Evolutionary conservation across 1,284 basidiomycete species (phyloP), one percentile per base, ranked within the genome.

Genomic region (Cutaneotrichosporon sp.): DNA sequence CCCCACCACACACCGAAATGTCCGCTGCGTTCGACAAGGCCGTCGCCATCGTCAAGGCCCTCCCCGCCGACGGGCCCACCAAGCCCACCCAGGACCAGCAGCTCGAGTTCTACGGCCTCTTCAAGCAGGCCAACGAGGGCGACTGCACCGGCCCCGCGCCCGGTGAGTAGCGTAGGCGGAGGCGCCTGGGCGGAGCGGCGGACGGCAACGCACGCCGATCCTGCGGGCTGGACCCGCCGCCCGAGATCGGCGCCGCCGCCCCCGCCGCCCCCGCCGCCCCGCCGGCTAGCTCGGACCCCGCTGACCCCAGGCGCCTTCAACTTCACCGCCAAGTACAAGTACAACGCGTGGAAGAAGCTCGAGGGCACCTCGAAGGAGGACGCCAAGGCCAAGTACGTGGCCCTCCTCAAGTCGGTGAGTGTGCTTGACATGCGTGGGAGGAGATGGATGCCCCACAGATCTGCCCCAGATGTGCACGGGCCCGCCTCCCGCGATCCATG

Each of bases 41-140:
- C 67, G 88, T 89, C 60, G 72, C 72, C 45, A 90, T 92, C 80
- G 85, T 83, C 63, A 72, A 76, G 65, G 60, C 67, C 29, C 87
- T 95, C 46, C 92, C 92, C 62, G 87, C 89, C 79, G 87, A 89
- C 62, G 92, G 93, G 10, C 86, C 88, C 31, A 84, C 92, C 78
- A 83, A 92, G 83, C 91, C 91, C 16, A 73, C 82, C 31, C 82
- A 85, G 71, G 88, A 90, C 29, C 87, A 90, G 65, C 86, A 92
- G 82, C 88, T 97, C 71, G 84, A 82, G 93, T 95, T 95, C 84
- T 97, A 97, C 84, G 86, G 85, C 72, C 86, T 89, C 78, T 97
- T 84, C 85, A 97, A 97, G 84, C 92, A 95, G 84, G 92, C 86
- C 49, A 92, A 84, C 42, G 76, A 87, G 57, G 93, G 94, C 50